Evolutionary conservation across 352 stramenopile species (phyloP), one percentile per base, ranked within the genome.

Genomic region (Thalassiosira mediterranea): DNA sequence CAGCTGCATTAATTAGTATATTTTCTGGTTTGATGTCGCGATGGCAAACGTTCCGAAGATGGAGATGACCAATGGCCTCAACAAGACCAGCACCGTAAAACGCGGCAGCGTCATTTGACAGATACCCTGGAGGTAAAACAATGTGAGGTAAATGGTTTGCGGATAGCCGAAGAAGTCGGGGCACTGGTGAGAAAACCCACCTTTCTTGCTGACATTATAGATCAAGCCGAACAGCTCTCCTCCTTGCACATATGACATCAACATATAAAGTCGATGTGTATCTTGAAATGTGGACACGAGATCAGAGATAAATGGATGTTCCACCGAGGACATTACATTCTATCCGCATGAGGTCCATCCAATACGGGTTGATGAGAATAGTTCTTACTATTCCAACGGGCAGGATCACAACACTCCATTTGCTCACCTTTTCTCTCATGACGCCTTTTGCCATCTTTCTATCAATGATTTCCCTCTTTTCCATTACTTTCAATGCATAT

Each of bases 361-460:
- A n/a, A n/a, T n/a, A n/a, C n/a, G n/a, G n/a, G n/a, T n/a, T n/a
- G n/a, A n/a, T n/a, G n/a, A n/a, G n/a, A n/a, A n/a, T n/a, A n/a
- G n/a, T n/a, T n/a, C n/a, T n/a, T n/a, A n/a, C n/a, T n/a, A n/a
- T n/a, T n/a, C n/a, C n/a, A n/a, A n/a, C n/a, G n/a, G n/a, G n/a
- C n/a, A n/a, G n/a, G n/a, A n/a, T n/a, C n/a, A n/a, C n/a, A n/a
- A n/a, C n/a, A n/a, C n/a, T n/a, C n/a, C n/a, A n/a, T n/a, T n/a
- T n/a, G n/a, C n/a, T n/a, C n/a, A n/a, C n/a, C n/a, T 97, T 98
- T 83, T 98, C 96, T 84, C 98, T 97, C 79, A 98, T 85, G 21
- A 98, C 95, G 79, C 97, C 72, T 97, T 81, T 94, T 26, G 97
- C 95, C 83, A 97, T 92, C 37, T 91, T 88, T 72, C 97, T 98